These are phyloP conservation scores for Lentinus polychrous DNA, from an alignment of 1,284 basidiomycete species.

Conservation along the genomic window DNA sequence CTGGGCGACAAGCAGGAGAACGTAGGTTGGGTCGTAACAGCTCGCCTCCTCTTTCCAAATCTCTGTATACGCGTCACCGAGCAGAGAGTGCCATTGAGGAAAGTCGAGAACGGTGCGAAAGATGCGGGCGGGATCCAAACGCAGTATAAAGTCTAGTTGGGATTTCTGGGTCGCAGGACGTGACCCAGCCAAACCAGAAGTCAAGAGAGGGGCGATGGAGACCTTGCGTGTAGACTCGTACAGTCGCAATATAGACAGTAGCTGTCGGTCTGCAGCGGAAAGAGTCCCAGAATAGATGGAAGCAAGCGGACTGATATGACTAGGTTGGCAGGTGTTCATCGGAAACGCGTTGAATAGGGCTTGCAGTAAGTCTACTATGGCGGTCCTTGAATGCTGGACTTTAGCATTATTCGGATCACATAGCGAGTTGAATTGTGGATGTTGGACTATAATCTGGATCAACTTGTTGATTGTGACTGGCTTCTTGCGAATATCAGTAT, in stretches of 20 bases:
- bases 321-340: slow-evolving; percentile 74
- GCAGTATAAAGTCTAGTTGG: slow-evolving; percentile 60
- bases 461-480: slow-evolving; percentile 58
- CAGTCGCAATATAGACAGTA: slow-evolving; percentile 71
- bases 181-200: slow-evolving; percentile 35
- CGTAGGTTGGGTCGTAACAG: slow-evolving; percentile 80
- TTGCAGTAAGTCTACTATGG: slow-evolving; percentile 50
- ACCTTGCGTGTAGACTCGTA: slow-evolving; percentile 71
- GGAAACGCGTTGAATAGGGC: slow-evolving; percentile 71
- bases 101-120: slow-evolving; percentile 72
- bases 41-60: slow-evolving; percentile 26
- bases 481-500: slow-evolving; percentile 21
- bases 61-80: slow-evolving; percentile 24
- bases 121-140: slow-evolving; percentile 62
- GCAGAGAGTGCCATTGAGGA: slow-evolving; percentile 50
- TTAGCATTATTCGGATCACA: slow-evolving; percentile 15
- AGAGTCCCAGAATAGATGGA: slow-evolving; percentile 71
- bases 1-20: slow-evolving; percentile 63
- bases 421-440: slow-evolving; percentile 46
- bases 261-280: slow-evolving; percentile 50
- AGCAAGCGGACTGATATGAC: slow-evolving; percentile 72
- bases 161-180: slow-evolving; percentile 35
- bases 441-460: slow-evolving; percentile 57
- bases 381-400: slow-evolving; percentile 27
- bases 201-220: slow-evolving; percentile 60